Evolutionary conservation across 2,329 filamentous ascomycete species (phyloP), one percentile per base, ranked within the genome.

Genomic region (Neobulgaria alba): DNA sequence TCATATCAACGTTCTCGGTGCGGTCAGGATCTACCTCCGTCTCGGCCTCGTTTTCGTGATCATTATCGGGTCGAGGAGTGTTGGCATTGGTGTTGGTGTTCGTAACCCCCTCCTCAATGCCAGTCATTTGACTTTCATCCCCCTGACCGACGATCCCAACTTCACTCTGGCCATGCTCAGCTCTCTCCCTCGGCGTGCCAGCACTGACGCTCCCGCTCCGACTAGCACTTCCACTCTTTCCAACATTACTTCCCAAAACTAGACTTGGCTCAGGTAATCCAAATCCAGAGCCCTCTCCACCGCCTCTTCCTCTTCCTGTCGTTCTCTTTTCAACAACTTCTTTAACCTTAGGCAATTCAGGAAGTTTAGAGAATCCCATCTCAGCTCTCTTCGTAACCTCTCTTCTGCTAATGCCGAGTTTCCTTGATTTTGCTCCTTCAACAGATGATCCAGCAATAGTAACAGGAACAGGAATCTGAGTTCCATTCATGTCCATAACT

Each of bases 351-450:
- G 46, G 39, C 7, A 37, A 15, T 20, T 57, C 57, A 1, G 67
- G 63, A 3, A 64, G 60, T 0, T 68, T 67, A 33, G 43, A 48
- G 10, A 78, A 69, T 3, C 72, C 72, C 46, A 76, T 71, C 46
- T 82, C 77, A 0, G 77, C 77, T 52, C 75, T 76, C 23, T 75
- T 72, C 2, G 81, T 62, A 20, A 82, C 65, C 42, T 82, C 77
- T 4, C 56, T 49, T 16, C 58, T 51, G 34, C 46, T 50, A 15
- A 59, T 50, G 3, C 56, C 57, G 2, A 51, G 33, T 36, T 57
- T 59, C 10, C 54, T 45, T 2, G 55, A 51, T 9, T 52, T 47
- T 3, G 49, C 38, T 4, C 44, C 33, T 19, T 59, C 56, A 1
- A 17, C 30, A 5, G 51, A 48, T 9, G 43, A 48, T 14, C 51